Percentiles rank a stretch among this genome's conserved stretches.
Conservation (phyloP, 2,329 filamentous ascomycete genomes). For the Arthrobotrys megalospora region DNA sequence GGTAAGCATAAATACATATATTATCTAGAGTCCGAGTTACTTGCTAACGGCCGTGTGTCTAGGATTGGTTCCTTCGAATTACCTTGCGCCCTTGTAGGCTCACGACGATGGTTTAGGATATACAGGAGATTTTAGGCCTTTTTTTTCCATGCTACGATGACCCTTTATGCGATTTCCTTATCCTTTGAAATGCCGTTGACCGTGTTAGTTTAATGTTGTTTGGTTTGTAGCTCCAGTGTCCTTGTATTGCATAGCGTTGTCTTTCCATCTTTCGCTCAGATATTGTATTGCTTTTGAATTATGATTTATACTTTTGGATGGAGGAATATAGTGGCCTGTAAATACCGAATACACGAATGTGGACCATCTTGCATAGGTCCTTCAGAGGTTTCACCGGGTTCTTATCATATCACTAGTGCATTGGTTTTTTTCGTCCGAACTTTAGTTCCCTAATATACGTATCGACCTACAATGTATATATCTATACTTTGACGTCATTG, state of each 20-base stretch:
- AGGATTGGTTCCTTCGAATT: slow-evolving; percentile 61
- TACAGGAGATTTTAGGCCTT: not conserved
- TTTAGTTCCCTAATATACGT: not conserved
- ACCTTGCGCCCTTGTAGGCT: slow-evolving; percentile 46
- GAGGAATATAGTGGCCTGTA: slow-evolving; percentile 1
- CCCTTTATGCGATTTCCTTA: not conserved
- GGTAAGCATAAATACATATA: slow-evolving; percentile 23
- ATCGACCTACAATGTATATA: not conserved
- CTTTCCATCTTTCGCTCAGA: not conserved
- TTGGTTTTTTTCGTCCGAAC: not conserved
- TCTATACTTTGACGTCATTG: not conserved
- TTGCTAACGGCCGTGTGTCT: slow-evolving; percentile 27
- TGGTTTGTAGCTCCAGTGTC: slow-evolving; percentile 12
- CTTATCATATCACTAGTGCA: no score
- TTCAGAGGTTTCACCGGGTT: no score
- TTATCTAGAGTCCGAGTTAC: not conserved
- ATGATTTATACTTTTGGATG: not conserved
- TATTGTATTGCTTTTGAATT: not conserved
- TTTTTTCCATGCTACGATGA: not conserved
- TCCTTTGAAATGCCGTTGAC: not conserved
- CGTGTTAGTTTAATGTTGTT: slow-evolving; percentile 1
- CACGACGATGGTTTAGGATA: not conserved
- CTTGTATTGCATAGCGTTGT: slow-evolving; percentile 32
- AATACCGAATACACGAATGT: slow-evolving; percentile 7
- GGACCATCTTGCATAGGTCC: not conserved